Evolutionary conservation across 371 early-diverging fungal genomes (phyloP), one percentile per base, ranked within the genome.

Genomic region (Mucor irregularis): DNA sequence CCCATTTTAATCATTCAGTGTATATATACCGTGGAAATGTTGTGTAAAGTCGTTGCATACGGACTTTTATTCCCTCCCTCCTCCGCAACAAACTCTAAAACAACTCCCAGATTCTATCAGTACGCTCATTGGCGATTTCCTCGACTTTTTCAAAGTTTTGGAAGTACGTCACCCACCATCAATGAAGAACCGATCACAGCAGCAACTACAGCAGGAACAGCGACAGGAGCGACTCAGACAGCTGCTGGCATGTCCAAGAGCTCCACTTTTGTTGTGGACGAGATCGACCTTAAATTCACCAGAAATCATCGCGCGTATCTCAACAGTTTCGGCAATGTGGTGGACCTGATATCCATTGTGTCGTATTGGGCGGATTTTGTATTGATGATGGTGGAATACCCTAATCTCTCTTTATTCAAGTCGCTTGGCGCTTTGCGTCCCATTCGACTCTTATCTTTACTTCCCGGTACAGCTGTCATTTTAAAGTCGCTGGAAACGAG

Each of bases 381-480:
- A 0, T 56, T 84, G 10, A 84, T 82, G 82, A 37, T 70, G 19
- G 56, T 64, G 25, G 60, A 60, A 7, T 69, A 82, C 35, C 72
- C 68, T 13, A 55, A 73, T 13, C 38, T 77, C 3, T 80, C 82
- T n/a, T 30, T 84, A 0, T 84, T 84, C 56, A 84, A 84, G 21
- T 72, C 81, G 11, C 38, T 82, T 16, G 74, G 74, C 17, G 72
- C 82, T 7, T 30, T 72, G 3, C 59, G 82, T n/a, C 84, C 84
- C 3, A 61, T 84, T 40, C 78, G 81, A 13, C 61, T 84, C 2
- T 42, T 81, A 26, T 71, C 71, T 0, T 44, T 82, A 16, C 62
- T 82, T 9, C 79, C 74, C 1, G 84, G 84, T 39, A 84, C 82
- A 22, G 79, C 82, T 3, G 84, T 76, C 1, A 84, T 84, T 53